A percentile compares a stretch with the other conserved stretches of the same genome.
Evolutionary conservation across 2,329 filamentous ascomycete species (phyloP).

Genomic region (Chaetomiaceae sp.): DNA sequence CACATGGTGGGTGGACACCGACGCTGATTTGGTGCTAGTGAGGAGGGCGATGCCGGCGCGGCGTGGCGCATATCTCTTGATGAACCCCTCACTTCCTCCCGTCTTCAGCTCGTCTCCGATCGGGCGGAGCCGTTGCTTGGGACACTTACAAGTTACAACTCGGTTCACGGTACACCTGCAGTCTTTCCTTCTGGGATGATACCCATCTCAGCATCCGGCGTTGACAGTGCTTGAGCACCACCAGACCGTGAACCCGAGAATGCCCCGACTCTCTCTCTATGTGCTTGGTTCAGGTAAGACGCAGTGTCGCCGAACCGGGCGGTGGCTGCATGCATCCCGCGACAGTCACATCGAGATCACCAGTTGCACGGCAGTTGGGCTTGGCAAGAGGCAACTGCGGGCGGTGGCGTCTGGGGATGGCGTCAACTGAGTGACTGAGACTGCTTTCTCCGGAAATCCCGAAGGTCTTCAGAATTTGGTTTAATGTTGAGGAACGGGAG

Average conservation of each 20-base stretch:
- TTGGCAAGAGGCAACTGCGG: background rate
- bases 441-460: background rate
- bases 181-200: too few species aligned
- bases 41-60: background rate
- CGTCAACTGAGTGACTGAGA: too few species aligned
- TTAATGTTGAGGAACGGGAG: too few species aligned
- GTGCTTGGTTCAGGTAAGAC: too few species aligned
- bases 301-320: background rate
- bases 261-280: background rate
- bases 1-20: slow-evolving; percentile 5
- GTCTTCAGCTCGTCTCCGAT: too few species aligned
- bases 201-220: too few species aligned
- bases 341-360: background rate
- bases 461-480: too few species aligned
- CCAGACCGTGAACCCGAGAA: background rate
- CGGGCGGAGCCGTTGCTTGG: too few species aligned
- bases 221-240: too few species aligned
- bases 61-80: background rate
- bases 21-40: background rate
- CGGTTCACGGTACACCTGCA: too few species aligned
- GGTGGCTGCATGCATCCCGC: background rate
- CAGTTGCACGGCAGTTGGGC: slow-evolving; percentile 3
- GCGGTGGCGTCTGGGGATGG: background rate
- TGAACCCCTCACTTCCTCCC: background rate
- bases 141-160: too few species aligned